These are phyloP conservation scores for Candida rishiriensis DNA, from an alignment of 805 yeast species.

Conservation along the genomic window DNA sequence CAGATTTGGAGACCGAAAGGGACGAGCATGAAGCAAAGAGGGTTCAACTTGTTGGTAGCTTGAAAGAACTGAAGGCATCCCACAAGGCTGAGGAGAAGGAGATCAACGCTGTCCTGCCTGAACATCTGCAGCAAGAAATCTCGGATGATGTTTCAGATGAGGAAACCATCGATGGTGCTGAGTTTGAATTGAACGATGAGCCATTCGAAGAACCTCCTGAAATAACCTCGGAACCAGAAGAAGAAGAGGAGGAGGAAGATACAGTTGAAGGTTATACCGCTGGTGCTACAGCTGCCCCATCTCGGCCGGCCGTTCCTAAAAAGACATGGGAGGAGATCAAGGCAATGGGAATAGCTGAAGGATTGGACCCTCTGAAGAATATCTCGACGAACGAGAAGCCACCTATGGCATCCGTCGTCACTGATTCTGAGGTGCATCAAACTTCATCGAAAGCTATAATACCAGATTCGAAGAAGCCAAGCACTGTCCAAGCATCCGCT, in stretches of 20 bases:
- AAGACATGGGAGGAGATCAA: conserved; percentile 25
- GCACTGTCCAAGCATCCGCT: conserved; percentile 7
- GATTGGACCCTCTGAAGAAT: conserved; percentile 28
- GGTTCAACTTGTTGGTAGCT: conserved; percentile 30
- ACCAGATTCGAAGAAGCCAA: conserved; percentile 1
- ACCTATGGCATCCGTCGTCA: conserved; percentile 28
- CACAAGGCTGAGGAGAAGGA: conserved; percentile 40
- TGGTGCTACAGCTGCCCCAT: conserved; percentile 27
- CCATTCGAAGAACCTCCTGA: conserved; percentile 25
- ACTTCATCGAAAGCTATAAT: conserved; percentile 7
- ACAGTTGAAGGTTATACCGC: conserved; percentile 32
- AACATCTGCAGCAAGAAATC: conserved; percentile 40
- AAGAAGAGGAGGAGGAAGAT: conserved; percentile 22
- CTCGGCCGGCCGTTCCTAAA: conserved; percentile 13
- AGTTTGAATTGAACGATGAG: conserved; percentile 24
- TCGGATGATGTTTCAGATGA: conserved; percentile 24
- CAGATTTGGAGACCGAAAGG: conserved; percentile 39
- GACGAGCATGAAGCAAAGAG: conserved; percentile 38
- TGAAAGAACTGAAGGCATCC: conserved; percentile 34
- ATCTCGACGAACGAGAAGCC: conserved; percentile 38
- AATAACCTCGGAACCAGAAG: conserved; percentile 22
- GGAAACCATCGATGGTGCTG: conserved; percentile 25
- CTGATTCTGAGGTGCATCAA: conserved; percentile 14
- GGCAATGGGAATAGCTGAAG: conserved; percentile 27
- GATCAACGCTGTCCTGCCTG: conserved; percentile 48